These are phyloP conservation scores for Globisporangium spiculum DNA, from an alignment of 352 stramenopile species.

Conservation along the genomic window DNA sequence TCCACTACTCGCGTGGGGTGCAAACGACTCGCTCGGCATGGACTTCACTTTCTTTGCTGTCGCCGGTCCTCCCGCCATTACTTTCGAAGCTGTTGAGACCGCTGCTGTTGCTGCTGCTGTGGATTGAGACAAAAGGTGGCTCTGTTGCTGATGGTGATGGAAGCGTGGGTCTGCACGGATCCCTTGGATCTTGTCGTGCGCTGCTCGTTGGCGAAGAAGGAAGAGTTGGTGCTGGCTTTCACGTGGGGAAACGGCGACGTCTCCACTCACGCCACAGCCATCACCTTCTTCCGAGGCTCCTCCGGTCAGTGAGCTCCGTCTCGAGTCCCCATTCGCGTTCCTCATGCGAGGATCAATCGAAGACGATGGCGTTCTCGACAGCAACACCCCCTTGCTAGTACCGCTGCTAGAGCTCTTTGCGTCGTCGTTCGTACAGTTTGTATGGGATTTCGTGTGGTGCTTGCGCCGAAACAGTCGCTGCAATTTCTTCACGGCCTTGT, in stretches of 20 bases:
- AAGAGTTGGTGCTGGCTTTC: constrained; percentile 15
- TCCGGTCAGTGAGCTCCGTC: neutral
- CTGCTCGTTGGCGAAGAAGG: constrained; percentile 8
- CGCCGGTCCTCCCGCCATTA: too few species aligned
- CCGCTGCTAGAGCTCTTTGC: neutral
- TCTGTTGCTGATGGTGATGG: neutral
- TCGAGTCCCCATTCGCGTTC: neutral
- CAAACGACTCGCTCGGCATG: constrained; percentile 12
- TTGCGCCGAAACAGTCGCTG: constrained; percentile 63
- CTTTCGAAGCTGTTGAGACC: neutral
- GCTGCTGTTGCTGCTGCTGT: neutral
- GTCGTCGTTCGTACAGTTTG: neutral
- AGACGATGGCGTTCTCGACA: neutral
- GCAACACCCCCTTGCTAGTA: neutral
- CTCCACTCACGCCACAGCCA: neutral
- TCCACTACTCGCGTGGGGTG: constrained; percentile 26
- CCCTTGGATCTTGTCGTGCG: constrained; percentile 21
- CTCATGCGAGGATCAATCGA: neutral
- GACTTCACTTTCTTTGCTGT: constrained; percentile 18
- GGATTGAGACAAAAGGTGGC: neutral
- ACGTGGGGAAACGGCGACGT: neutral
- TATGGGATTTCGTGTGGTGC: constrained; percentile 13
- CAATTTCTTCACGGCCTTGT: constrained; percentile 49
- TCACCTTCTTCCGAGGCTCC: neutral
- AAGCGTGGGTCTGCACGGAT: constrained; percentile 25